A percentile compares a stretch with the other conserved stretches of the same genome.
These are phyloP conservation scores for Phytophthora meadii DNA, from an alignment of 352 stramenopile species.

Conservation along the genomic window DNA sequence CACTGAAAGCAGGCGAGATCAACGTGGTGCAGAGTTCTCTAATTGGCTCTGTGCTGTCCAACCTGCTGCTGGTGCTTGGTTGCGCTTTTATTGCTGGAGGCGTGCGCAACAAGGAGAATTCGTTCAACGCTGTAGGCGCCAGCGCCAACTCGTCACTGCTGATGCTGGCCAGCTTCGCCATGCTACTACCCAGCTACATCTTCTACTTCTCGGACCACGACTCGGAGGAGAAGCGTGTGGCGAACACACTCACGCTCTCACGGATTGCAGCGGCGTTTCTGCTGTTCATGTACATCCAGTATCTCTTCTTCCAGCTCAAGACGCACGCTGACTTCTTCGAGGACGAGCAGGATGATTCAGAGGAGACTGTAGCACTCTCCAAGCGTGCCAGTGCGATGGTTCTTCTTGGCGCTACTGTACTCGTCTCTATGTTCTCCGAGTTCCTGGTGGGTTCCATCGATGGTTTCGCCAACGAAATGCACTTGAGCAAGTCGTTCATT, in stretches of 20 bases:
- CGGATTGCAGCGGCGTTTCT: conserved; percentile 83
- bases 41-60: conserved; percentile 98
- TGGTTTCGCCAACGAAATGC: conserved; percentile 67
- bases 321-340: conserved; percentile 95
- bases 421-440: conserved; percentile 95
- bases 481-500: conserved; percentile 88
- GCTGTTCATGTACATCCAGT: conserved; percentile 94
- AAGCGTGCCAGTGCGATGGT: conserved; percentile 79
- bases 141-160: conserved; percentile 95
- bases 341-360: conserved; percentile 41
- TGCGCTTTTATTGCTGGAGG: conserved; percentile 95
- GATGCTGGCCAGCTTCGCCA: conserved; percentile 93
- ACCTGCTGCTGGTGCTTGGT: conserved; percentile 97
- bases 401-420: conserved; percentile 86
- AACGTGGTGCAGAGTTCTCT: conserved; percentile 97
- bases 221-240: conserved; percentile 68
- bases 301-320: conserved; percentile 96
- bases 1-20: conserved; percentile 94
- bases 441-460: conserved; percentile 90
- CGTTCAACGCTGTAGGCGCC: conserved; percentile 93
- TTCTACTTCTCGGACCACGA: conserved; percentile 88
- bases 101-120: conserved; percentile 78
- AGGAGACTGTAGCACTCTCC: conserved; percentile 87
- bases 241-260: conserved; percentile 80
- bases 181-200: conserved; percentile 94